Base-by-base conservation (phyloP, 306 rosid species). In the Pyrus bretschneideri region DNA sequence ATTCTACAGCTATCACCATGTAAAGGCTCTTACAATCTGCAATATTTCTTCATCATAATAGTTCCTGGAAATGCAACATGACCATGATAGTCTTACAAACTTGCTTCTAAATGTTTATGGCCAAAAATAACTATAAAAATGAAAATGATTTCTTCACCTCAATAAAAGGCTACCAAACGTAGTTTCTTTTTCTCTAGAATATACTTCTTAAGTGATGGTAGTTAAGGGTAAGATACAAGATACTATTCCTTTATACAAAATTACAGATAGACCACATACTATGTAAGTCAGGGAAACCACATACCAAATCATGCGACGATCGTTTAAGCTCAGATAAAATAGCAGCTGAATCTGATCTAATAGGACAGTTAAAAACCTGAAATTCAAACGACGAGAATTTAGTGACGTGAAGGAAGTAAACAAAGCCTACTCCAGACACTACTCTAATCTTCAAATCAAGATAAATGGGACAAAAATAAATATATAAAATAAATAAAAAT, bases 281-380 rank as follows among this genome's bases (percentile, higher is more conserved):
- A 23, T 61, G 22, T 22, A 11, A 74, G 25, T 10, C 30, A 61
- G 13, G 45, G n/a, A 19, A 42, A 31, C 55, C 9, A 11, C 90
- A 78, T 90, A 95, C 99, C 97, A 95, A 84, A 85, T 95, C 99
- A 85, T 95, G 99, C 7, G 99, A 95, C 14, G 99, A 91, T 82
- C 73, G 87, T 85, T 90, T 91, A 78, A 95, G 87, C 80, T 87
- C 99, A 73, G 93, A 89, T 80, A 95, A 82, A 70, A 95, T 74
- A 64, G 81, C 52, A 52, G 96, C 99, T 68, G 99, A 95, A 88
- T 95, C 99, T 61, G 89, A 84, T 80, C 99, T 88, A 82, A 95
- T 95, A 74, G 99, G 99, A 87, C 99, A 95, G 76, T 92, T 92
- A 64, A 95, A 92, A 69, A 95, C 99, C 99, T 95, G 85, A 80